These are phyloP conservation scores for Pseudogymnoascus sp. DNA, from an alignment of 2,329 filamentous ascomycete genomes.

Conservation along the genomic window DNA sequence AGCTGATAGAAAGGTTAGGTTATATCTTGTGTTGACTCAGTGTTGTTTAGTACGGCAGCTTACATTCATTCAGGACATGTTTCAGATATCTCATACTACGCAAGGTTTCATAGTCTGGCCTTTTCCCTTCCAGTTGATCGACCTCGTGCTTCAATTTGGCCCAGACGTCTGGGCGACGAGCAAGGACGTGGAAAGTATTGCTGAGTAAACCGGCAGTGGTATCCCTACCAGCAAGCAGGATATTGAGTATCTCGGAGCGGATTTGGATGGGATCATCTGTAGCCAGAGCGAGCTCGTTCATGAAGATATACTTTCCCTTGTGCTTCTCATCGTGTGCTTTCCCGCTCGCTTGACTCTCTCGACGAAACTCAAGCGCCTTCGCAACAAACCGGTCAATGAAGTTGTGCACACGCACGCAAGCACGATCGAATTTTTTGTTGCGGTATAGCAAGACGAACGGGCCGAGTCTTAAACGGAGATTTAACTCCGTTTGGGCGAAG, in stretches of 20 bases:
- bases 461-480: not conserved
- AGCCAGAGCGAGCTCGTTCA: slow-evolving; percentile 45
- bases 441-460: slow-evolving; percentile 35
- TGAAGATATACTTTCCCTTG: slow-evolving; percentile 13
- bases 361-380: slow-evolving; percentile 9
- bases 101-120: slow-evolving; percentile 22
- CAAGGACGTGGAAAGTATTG: slow-evolving; percentile 38
- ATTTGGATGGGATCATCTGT: slow-evolving; percentile 37
- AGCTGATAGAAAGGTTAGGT: slow-evolving; percentile 38
- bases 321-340: not conserved
- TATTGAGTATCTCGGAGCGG: slow-evolving; percentile 39
- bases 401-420: slow-evolving; percentile 13
- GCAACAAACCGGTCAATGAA: slow-evolving; percentile 11
- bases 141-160: slow-evolving; percentile 35
- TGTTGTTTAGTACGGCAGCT: not conserved
- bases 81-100: slow-evolving; percentile 25
- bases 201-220: slow-evolving; percentile 46
- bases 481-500: not conserved
- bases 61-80: slow-evolving; percentile 22
- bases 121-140: not conserved
- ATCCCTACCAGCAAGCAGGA: slow-evolving; percentile 50
- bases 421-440: slow-evolving; percentile 20
- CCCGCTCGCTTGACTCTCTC: not conserved
- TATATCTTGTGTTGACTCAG: not conserved
- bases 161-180: slow-evolving; percentile 34